A percentile compares a stretch with the other conserved stretches of the same genome.
Conservation (phyloP, 192 early-diverging fungal species). For the Mortierella alpina region DNA sequence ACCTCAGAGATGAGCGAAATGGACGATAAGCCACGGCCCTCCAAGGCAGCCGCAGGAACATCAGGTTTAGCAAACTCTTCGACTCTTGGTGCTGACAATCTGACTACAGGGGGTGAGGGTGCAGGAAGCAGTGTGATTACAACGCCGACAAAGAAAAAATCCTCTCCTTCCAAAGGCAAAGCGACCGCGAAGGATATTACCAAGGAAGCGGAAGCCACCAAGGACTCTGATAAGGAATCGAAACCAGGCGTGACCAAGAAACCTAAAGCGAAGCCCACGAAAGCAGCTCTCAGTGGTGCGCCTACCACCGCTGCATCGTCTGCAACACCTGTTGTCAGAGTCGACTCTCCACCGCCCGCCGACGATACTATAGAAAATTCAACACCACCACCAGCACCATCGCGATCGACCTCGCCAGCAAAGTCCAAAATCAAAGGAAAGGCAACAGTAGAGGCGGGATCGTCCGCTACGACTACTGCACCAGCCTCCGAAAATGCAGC, state of each 20-base stretch:
- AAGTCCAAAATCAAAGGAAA: conserved; percentile 16
- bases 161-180: conserved; percentile 23
- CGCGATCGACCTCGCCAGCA: conserved; percentile 19
- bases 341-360: conserved; percentile 27
- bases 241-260: conserved; percentile 26
- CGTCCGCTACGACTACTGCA: not conserved
- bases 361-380: conserved; percentile 12
- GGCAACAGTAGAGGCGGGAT: not conserved
- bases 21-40: conserved; percentile 32
- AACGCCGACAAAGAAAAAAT: conserved; percentile 33
- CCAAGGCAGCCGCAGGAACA: not conserved
- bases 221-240: conserved; percentile 47
- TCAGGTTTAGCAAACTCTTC: conserved; percentile 20
- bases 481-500: not conserved
- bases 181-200: conserved; percentile 10
- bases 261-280: conserved; percentile 20
- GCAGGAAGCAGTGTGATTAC: not conserved
- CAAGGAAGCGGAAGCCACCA: conserved; percentile 27
- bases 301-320: conserved; percentile 1
- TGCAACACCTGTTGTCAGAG: conserved; percentile 23
- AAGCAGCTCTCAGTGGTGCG: not conserved
- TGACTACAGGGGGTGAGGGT: not conserved
- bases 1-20: conserved; percentile 46
- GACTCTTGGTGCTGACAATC: not conserved
- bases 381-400: conserved; percentile 16